These are phyloP conservation scores for Sutorius eximius DNA, from an alignment of 1,284 basidiomycete genomes.

Conservation along the genomic window DNA sequence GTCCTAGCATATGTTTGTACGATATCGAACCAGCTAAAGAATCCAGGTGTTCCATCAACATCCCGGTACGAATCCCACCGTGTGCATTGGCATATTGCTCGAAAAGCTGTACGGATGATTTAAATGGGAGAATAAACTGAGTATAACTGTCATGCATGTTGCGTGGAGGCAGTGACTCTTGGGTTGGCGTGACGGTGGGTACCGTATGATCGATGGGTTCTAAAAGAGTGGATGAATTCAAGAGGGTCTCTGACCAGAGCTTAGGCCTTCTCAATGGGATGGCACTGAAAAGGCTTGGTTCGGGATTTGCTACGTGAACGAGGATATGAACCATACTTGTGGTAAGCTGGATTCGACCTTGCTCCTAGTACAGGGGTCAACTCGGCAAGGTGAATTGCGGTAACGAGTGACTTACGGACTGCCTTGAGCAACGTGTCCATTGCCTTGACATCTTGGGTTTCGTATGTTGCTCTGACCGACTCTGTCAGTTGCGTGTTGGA, in stretches of 20 bases:
- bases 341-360: slow-evolving; percentile 55
- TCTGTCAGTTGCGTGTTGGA: slow-evolving; percentile 1
- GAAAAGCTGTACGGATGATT: slow-evolving; percentile 53
- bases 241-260: slow-evolving; percentile 60
- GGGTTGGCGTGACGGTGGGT: slow-evolving; percentile 8
- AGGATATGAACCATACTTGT: slow-evolving; percentile 42
- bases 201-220: slow-evolving; percentile 13
- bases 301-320: not conserved
- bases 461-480: slow-evolving; percentile 38
- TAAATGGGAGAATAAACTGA: slow-evolving; percentile 63
- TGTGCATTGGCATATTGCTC: slow-evolving; percentile 70
- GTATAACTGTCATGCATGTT: slow-evolving; percentile 72
- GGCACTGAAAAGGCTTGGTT: slow-evolving; percentile 38
- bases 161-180: slow-evolving; percentile 41
- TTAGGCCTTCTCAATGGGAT: slow-evolving; percentile 50
- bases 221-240: slow-evolving; percentile 33
- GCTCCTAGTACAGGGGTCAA: slow-evolving; percentile 39
- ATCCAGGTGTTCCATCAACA: slow-evolving; percentile 77
- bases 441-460: slow-evolving; percentile 56
- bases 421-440: slow-evolving; percentile 59
- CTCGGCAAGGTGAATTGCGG: not conserved
- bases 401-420: slow-evolving; percentile 48
- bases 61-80: slow-evolving; percentile 66
- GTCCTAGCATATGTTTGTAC: slow-evolving; percentile 78
- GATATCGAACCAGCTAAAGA: slow-evolving; percentile 80